These are phyloP conservation scores for Incumbomyces delicatus DNA, from an alignment of 2,329 filamentous ascomycete species.

Conservation along the genomic window DNA sequence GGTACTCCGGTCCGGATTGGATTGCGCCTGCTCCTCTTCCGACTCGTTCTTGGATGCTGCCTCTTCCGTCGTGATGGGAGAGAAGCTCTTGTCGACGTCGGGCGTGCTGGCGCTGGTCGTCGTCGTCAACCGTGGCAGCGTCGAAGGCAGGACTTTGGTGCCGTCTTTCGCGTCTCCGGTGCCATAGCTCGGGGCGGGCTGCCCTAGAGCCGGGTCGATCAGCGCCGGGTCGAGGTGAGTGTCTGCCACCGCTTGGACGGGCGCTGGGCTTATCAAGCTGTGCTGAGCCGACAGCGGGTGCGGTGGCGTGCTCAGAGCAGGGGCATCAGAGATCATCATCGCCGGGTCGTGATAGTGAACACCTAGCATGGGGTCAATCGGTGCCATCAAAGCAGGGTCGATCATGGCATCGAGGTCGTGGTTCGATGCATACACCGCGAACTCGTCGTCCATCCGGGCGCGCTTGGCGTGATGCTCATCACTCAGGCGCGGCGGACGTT, in stretches of 20 bases:
- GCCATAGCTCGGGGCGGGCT: background rate
- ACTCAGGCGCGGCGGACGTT: constrained; percentile 38
- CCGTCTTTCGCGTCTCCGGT: background rate
- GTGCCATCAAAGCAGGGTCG: constrained; percentile 14
- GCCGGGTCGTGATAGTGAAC: background rate
- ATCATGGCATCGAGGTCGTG: constrained; percentile 16
- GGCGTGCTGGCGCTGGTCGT: background rate
- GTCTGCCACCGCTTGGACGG: constrained; percentile 27
- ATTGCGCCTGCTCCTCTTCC: background rate
- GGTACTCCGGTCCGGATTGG: too few species aligned
- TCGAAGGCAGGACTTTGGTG: background rate
- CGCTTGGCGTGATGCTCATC: constrained; percentile 33
- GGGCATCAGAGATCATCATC: background rate
- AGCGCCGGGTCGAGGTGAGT: constrained; percentile 4
- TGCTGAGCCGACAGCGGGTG: background rate
- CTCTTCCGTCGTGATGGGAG: background rate
- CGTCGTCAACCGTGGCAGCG: constrained; percentile 1
- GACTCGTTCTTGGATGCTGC: background rate
- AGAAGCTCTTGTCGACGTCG: constrained; percentile 6
- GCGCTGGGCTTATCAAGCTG: constrained; percentile 30
- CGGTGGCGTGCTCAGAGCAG: background rate
- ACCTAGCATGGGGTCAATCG: background rate
- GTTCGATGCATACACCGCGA: constrained; percentile 9
- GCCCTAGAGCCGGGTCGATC: background rate
- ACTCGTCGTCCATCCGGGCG: constrained; percentile 14